Evolutionary conservation across 1,284 basidiomycete species (phyloP).

Genomic region (Albatrellus sp.): DNA sequence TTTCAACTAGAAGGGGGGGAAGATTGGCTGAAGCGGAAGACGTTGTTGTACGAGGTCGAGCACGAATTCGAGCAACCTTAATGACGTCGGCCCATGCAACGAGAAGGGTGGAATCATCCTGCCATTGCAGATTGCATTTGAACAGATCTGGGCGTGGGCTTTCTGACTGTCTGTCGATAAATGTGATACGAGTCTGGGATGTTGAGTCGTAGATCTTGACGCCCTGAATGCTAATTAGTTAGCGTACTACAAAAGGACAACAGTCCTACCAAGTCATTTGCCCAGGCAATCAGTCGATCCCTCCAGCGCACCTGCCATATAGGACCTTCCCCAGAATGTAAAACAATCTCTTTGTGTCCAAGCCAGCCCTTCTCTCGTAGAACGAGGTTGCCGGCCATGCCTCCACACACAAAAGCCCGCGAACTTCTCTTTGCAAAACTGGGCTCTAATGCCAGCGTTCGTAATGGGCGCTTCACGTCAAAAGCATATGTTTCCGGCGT

Average conservation of each 20-base stretch:
- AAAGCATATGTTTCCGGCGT: slow-evolving; percentile 79
- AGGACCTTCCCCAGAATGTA: slow-evolving; percentile 88
- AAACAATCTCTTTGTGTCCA: slow-evolving; percentile 81
- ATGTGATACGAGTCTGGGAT: slow-evolving; percentile 75
- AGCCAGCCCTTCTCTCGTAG: slow-evolving; percentile 95
- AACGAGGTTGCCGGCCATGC: slow-evolving; percentile 80
- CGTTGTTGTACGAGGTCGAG: slow-evolving; percentile 36
- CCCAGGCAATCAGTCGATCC: slow-evolving; percentile 87
- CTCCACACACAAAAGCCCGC: slow-evolving; percentile 87
- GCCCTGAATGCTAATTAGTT: slow-evolving; percentile 37
- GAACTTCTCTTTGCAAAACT: slow-evolving; percentile 74
- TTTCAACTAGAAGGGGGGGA: slow-evolving; percentile 64
- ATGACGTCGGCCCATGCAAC: slow-evolving; percentile 94
- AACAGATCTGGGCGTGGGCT: slow-evolving; percentile 89
- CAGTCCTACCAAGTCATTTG: slow-evolving; percentile 67
- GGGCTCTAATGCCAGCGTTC: slow-evolving; percentile 84
- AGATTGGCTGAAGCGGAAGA: slow-evolving; percentile 28
- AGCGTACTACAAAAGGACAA: neutral
- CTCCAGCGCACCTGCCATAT: slow-evolving; percentile 90
- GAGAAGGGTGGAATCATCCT: slow-evolving; percentile 81
- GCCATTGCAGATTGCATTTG: slow-evolving; percentile 87
- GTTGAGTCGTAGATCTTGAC: slow-evolving; percentile 88
- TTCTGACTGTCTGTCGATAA: slow-evolving; percentile 72
- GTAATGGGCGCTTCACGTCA: slow-evolving; percentile 89
- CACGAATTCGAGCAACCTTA: slow-evolving; percentile 78